Base-by-base conservation (phyloP, 805 yeast genomes). In the Hanseniaspora clermontiae region DNA sequence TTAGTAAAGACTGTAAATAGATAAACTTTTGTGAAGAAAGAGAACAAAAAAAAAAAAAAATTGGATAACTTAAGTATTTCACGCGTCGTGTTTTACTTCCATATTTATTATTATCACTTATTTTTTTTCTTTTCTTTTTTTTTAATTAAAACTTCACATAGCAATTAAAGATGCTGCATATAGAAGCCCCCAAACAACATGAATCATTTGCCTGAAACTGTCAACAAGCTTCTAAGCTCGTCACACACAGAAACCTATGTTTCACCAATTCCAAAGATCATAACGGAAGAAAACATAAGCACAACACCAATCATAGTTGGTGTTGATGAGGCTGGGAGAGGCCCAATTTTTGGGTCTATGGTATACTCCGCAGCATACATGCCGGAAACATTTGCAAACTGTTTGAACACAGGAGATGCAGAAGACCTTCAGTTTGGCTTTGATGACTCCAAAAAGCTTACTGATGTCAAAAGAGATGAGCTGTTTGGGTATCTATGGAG, bases 291-390 rank as follows among this genome's bases (percentile, higher is more conserved):
- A 2, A 58, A 70, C 43, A 43, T 10, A 43, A 70, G 73, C 1
- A 58, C 61, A 1, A 72, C 68, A 12, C 72, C 76, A 0, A 76
- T 82, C 1, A 68, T 74, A 3, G 69, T 93, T 11, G 99, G 99
- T 1, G 95, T 93, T 0, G 99, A 93, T 68, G 99, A 93, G 67
- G 99, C 99, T 0, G 99, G 99, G 0, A 76, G 99, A 61, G 99
- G 99, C 0, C 99, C 99, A 0, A 97, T 95, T 0, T 64, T 95
- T 43, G 98, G 98, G 0, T 95, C 97, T 0, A 93, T 93, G 98
- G 98, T 93, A 1, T 93, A 93, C 65, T 95, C 95, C 3, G 74
- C 88, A 7, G 82, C 93, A 3, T 93, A 88, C 65, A 83, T 95
- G 60, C 57, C 57, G 4, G 45, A 29, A 20, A 4, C 24, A 8